phyloP scores from a whole-genome alignment of 768 basidiomycete species.

The Hypsizygus marmoreus region DNA sequence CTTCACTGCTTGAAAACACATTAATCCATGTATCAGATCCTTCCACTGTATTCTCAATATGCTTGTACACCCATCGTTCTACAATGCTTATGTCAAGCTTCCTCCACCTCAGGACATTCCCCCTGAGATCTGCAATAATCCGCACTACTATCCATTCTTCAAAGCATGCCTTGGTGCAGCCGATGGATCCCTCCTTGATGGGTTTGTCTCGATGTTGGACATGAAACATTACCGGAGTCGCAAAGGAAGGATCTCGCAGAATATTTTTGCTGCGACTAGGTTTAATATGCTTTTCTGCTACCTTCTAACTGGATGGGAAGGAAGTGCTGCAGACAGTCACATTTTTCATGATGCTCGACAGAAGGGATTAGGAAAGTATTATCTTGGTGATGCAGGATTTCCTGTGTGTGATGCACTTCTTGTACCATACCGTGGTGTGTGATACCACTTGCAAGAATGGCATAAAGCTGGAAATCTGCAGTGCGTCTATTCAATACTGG shows the following conservation, averaged over 20 bases:
- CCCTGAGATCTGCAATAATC: conserved; percentile 19
- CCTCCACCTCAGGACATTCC: conserved; percentile 23
- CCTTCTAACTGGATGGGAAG: conserved; percentile 37
- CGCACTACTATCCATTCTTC: conserved; percentile 30
- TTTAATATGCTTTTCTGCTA: conserved; percentile 32
- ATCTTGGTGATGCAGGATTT: conserved; percentile 26
- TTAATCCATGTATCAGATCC: conserved; percentile 6
- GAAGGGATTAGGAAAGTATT: conserved; percentile 22
- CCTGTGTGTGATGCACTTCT: conserved; percentile 24
- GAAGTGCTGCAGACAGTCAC: conserved; percentile 30
- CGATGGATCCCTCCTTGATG: conserved; percentile 28
- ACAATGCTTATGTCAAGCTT: conserved; percentile 22
- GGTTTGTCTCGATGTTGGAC: conserved; percentile 17
- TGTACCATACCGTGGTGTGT: conserved; percentile 22
- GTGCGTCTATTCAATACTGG: too few relatives aligned
- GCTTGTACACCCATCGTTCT: conserved; percentile 20
- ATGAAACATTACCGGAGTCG: conserved; percentile 23
- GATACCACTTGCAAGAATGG: conserved; percentile 1
- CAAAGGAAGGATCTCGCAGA: conserved; percentile 32
- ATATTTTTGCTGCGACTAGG: conserved; percentile 30
- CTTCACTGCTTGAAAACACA: not conserved
- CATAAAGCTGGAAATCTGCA: not conserved
- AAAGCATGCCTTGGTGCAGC: conserved; percentile 24
- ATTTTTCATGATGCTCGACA: conserved; percentile 25
- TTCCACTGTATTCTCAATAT: conserved; percentile 19